phyloP scores from a whole-genome alignment of 2,329 filamentous ascomycete genomes.

The Coniochaeta sp. region DNA sequence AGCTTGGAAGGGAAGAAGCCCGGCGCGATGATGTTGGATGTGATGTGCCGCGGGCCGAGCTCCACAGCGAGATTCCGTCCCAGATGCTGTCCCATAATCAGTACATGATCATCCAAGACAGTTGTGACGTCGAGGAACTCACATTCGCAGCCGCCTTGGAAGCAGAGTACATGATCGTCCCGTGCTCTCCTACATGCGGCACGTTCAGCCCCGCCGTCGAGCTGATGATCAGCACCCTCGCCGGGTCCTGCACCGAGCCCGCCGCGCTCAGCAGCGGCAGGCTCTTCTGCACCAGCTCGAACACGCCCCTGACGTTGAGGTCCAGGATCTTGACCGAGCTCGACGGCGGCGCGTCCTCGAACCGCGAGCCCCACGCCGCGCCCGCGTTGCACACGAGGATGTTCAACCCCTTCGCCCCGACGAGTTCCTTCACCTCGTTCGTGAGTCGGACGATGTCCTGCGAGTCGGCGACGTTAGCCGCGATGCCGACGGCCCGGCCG shows the following conservation, averaged over 20 bases:
- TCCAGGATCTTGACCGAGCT: slow-evolving; percentile 62
- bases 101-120: neutral
- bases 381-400: slow-evolving; percentile 68
- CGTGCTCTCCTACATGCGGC: slow-evolving; percentile 51
- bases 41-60: slow-evolving; percentile 56
- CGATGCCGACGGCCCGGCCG: slow-evolving; percentile 54
- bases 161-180: slow-evolving; percentile 58
- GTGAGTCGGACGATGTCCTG: slow-evolving; percentile 55
- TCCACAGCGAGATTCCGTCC: slow-evolving; percentile 58
- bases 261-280: slow-evolving; percentile 9
- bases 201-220: slow-evolving; percentile 59
- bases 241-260: slow-evolving; percentile 41
- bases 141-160: slow-evolving; percentile 57
- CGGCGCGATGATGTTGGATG: slow-evolving; percentile 58
- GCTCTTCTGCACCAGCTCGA: slow-evolving; percentile 57
- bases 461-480: slow-evolving; percentile 57
- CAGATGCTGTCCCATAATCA: slow-evolving; percentile 41
- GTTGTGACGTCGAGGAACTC: slow-evolving; percentile 6
- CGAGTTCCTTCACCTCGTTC: slow-evolving; percentile 45
- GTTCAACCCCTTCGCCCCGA: slow-evolving; percentile 49
- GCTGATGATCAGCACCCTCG: slow-evolving; percentile 58
- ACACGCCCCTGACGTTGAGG: slow-evolving; percentile 64
- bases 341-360: slow-evolving; percentile 54
- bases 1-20: slow-evolving; percentile 64
- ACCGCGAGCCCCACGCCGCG: slow-evolving; percentile 61